phyloP scores from a whole-genome alignment of 305 asterid species.

The Ilex paraguariensis region DNA sequence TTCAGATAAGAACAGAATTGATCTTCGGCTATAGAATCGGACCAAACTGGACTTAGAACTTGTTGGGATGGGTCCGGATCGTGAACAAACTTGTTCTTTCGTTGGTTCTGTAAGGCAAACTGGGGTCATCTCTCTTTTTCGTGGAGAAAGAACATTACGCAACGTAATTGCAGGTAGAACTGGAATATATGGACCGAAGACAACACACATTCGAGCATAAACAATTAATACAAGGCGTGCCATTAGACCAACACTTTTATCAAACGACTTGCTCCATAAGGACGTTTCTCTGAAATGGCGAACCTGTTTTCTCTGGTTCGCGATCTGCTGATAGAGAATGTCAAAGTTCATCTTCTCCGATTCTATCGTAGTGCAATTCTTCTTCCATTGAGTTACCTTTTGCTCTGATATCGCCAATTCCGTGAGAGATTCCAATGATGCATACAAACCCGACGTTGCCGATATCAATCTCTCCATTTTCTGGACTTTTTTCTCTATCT shows the following conservation, averaged over 20 bases:
- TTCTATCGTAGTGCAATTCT: slow-evolving; percentile 14
- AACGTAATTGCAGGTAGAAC: slow-evolving; percentile 14
- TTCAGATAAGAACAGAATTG: slow-evolving; percentile 15
- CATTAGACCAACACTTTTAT: slow-evolving; percentile 51
- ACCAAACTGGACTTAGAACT: slow-evolving; percentile 39
- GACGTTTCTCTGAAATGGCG: slow-evolving; percentile 40
- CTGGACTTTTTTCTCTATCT: slow-evolving; percentile 36
- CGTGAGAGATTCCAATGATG: slow-evolving; percentile 43
- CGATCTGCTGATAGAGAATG: slow-evolving; percentile 37
- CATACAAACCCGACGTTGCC: slow-evolving; percentile 45
- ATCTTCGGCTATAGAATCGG: slow-evolving; percentile 51
- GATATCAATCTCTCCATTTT: slow-evolving; percentile 53
- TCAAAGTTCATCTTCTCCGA: slow-evolving; percentile 29
- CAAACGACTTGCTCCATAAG: slow-evolving; percentile 59
- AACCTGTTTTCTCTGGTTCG: slow-evolving; percentile 57
- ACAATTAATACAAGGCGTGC: slow-evolving; percentile 50
- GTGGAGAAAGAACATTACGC: slow-evolving; percentile 10
- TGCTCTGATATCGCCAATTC: slow-evolving; percentile 54
- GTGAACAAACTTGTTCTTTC: slow-evolving; percentile 32
- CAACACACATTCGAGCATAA: slow-evolving; percentile 35
- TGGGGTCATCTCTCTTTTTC: slow-evolving; percentile 12
- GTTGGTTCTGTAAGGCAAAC: slow-evolving; percentile 14
- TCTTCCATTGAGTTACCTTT: slow-evolving; percentile 39
- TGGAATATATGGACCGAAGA: slow-evolving; percentile 40
- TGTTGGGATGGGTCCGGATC: slow-evolving; percentile 47